A percentile compares a stretch with the other conserved stretches of the same genome.
Evolutionary conservation across 768 basidiomycete species (phyloP).

Genomic region (Termitomyces sp.): DNA sequence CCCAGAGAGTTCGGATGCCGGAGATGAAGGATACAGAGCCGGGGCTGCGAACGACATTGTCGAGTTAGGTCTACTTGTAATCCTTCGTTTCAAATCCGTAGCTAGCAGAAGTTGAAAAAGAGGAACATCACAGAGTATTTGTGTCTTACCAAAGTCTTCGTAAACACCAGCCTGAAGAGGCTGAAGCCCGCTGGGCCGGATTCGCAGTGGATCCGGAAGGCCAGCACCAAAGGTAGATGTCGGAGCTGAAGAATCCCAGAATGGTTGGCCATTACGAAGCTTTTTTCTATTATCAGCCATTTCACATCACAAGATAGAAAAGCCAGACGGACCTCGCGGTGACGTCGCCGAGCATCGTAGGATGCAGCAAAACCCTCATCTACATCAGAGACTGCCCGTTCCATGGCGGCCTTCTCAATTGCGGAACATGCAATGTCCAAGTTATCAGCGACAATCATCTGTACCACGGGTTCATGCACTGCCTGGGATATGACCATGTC

Average conservation of each 20-base stretch:
- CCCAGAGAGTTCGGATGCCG: constrained; percentile 48
- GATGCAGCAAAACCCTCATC: constrained; percentile 83
- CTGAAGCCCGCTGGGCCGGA: constrained; percentile 79
- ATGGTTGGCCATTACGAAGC: constrained; percentile 66
- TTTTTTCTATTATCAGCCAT: constrained; percentile 19
- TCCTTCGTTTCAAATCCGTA: constrained; percentile 52
- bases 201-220: constrained; percentile 85
- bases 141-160: constrained; percentile 78
- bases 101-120: constrained; percentile 23
- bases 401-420: constrained; percentile 97
- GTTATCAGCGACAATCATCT: constrained; percentile 85
- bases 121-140: neutral
- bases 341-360: constrained; percentile 78
- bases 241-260: constrained; percentile 83
- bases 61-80: constrained; percentile 64
- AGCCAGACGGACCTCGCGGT: constrained; percentile 62
- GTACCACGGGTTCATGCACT: constrained; percentile 74
- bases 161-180: constrained; percentile 83
- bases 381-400: constrained; percentile 86
- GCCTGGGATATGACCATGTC: constrained; percentile 22
- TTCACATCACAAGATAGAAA: neutral
- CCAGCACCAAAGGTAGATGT: constrained; percentile 61
- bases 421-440: constrained; percentile 89
- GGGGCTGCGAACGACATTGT: constrained; percentile 58
- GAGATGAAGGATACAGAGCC: constrained; percentile 53